phyloP scores from a whole-genome alignment of 2,329 filamentous ascomycete genomes.

The Pseudopithomyces maydicus region DNA sequence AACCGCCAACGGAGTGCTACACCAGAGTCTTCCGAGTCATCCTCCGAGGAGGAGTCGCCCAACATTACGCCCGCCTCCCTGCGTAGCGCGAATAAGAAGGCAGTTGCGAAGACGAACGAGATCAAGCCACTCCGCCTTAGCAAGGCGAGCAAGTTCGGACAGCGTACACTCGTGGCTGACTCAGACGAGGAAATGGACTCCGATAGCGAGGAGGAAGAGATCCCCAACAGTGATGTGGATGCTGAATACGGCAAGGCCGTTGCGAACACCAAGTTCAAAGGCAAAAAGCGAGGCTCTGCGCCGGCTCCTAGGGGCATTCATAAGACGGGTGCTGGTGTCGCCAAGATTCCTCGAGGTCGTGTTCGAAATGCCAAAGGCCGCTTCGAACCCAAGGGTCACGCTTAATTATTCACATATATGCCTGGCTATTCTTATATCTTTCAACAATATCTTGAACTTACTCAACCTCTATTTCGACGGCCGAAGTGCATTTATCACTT shows the following conservation, averaged over 20 bases:
- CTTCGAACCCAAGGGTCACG: not conserved
- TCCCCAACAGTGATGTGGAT: conserved; percentile 6
- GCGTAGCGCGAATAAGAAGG: conserved; percentile 34
- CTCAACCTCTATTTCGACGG: not conserved
- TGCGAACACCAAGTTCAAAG: conserved; percentile 3
- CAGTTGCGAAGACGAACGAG: conserved; percentile 13
- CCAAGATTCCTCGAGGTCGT: conserved; percentile 7
- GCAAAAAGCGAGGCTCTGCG: conserved; percentile 12
- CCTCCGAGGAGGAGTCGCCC: conserved; percentile 24
- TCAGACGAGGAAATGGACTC: conserved; percentile 3
- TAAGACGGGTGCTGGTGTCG: conserved; percentile 19
- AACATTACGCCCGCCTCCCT: conserved; percentile 45
- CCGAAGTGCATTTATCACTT: not conserved
- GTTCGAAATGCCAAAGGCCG: conserved; percentile 3
- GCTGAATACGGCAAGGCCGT: conserved; percentile 3
- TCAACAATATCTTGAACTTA: not conserved
- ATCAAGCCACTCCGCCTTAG: conserved; percentile 17
- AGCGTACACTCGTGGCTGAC: not conserved
- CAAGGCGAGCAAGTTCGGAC: not conserved
- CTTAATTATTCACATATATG: not conserved
- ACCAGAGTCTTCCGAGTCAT: conserved; percentile 21
- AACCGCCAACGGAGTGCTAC: conserved; percentile 8
- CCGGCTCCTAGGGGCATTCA: conserved; percentile 16
- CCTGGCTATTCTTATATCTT: not conserved
- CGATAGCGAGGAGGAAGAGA: conserved; percentile 3